Percentiles rank a stretch among this genome's conserved stretches.
phyloP scores from a whole-genome alignment of 225 moss, liverwort and hornwort genomes.

The Pseudoscleropodium purum region DNA sequence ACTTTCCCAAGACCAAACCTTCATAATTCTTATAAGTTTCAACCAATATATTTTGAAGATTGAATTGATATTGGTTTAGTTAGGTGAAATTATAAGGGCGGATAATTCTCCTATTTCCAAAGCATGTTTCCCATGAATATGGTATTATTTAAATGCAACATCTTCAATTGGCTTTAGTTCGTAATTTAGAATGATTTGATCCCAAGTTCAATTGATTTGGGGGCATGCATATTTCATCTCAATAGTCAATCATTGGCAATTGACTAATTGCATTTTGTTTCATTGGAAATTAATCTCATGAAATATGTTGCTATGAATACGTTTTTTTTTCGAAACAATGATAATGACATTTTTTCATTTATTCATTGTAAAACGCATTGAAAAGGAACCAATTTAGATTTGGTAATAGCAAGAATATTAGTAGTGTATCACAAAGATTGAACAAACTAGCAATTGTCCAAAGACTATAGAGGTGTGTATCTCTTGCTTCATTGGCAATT shows the following conservation, averaged over 20 bases:
- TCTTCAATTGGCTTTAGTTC: background rate
- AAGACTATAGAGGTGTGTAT: background rate
- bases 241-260: too few relatives aligned
- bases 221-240: background rate
- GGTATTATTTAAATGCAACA: background rate
- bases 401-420: background rate
- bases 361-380: accelerated
- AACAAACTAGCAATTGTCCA: background rate
- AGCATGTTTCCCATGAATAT: background rate
- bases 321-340: too few relatives aligned
- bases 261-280: background rate
- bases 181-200: background rate
- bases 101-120: background rate
- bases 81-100: background rate
- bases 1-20: accelerated
- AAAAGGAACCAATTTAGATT: background rate
- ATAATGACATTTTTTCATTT: accelerated
- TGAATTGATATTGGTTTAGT: background rate
- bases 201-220: too few relatives aligned
- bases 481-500: background rate
- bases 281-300: background rate
- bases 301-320: background rate
- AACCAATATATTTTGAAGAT: background rate
- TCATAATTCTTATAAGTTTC: background rate
- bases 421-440: accelerated